Evolutionary conservation across 2,329 filamentous ascomycete genomes (phyloP).

Genomic region (Tolypocladium pustulatum): DNA sequence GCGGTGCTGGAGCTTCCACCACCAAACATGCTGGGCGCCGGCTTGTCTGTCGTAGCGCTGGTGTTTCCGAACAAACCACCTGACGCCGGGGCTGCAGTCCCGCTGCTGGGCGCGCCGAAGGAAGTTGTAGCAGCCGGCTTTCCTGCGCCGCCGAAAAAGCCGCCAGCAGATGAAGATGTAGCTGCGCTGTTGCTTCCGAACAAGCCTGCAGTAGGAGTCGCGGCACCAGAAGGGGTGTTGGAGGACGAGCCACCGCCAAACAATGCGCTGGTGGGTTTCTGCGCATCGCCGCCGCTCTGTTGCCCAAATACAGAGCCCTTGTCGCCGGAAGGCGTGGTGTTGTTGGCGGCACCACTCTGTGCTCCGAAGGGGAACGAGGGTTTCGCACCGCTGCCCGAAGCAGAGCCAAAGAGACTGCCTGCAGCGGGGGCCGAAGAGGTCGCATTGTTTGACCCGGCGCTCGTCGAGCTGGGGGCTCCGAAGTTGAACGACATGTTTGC

Average conservation of each 20-base stretch:
- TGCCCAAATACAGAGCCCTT: constrained; percentile 21
- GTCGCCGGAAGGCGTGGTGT: constrained; percentile 17
- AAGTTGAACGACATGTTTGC: constrained; percentile 30
- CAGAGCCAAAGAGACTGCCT: constrained; percentile 29
- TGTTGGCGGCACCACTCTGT: constrained; percentile 12
- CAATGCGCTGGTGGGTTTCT: constrained; percentile 18
- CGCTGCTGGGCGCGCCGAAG: constrained; percentile 10
- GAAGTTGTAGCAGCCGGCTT: constrained; percentile 4
- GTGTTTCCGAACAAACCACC: constrained; percentile 7
- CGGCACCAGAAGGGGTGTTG: constrained; percentile 3
- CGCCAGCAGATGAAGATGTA: neutral
- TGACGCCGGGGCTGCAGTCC: constrained; percentile 4
- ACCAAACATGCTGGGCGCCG: constrained; percentile 16
- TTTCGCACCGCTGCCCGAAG: constrained; percentile 11
- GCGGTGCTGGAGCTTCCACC: constrained; percentile 5
- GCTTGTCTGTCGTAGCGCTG: constrained; percentile 10
- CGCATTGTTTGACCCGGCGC: constrained; percentile 18
- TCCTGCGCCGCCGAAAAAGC: constrained; percentile 9
- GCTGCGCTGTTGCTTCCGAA: constrained; percentile 7
- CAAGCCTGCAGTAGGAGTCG: constrained; percentile 9
- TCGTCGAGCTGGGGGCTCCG: constrained; percentile 20
- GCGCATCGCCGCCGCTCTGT: constrained; percentile 14
- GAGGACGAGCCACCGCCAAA: constrained; percentile 15
- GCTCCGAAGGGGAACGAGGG: constrained; percentile 32
- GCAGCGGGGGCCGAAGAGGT: constrained; percentile 28